Percentiles rank a stretch among this genome's conserved stretches.
phyloP scores from a whole-genome alignment of 805 yeast genomes.

The Zygosaccharomyces bisporus region DNA sequence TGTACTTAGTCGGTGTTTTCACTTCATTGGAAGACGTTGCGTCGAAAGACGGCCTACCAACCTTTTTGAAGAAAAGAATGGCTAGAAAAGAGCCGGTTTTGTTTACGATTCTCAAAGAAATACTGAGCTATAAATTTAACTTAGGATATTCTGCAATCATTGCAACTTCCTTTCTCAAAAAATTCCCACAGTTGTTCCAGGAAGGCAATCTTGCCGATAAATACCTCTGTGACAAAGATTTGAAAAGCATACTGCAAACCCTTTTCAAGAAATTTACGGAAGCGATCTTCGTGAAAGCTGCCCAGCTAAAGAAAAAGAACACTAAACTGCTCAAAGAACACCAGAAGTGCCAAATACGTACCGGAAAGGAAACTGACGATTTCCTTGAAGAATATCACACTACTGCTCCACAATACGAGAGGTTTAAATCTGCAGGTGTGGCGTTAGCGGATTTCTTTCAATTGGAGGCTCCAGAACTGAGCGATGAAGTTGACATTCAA shows the following conservation, averaged over 20 bases:
- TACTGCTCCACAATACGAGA: constrained; percentile 39
- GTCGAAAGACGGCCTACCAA: constrained; percentile 41
- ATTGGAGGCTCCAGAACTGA: constrained; percentile 38
- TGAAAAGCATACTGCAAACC: constrained; percentile 33
- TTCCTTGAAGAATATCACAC: constrained; percentile 37
- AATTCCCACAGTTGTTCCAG: constrained; percentile 40
- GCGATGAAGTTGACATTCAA: constrained; percentile 24
- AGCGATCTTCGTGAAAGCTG: constrained; percentile 40
- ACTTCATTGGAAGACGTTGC: constrained; percentile 43
- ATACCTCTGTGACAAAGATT: constrained; percentile 29
- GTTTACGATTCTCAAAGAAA: constrained; percentile 43
- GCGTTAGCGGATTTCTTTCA: constrained; percentile 43
- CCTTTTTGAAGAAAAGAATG: constrained; percentile 38
- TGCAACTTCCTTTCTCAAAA: constrained; percentile 48
- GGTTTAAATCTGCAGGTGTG: constrained; percentile 43
- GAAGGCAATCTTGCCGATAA: constrained; percentile 26
- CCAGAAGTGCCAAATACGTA: constrained; percentile 56
- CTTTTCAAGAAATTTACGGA: constrained; percentile 43
- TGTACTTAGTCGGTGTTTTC: constrained; percentile 55
- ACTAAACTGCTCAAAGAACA: constrained; percentile 39
- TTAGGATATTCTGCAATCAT: constrained; percentile 36
- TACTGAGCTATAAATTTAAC: constrained; percentile 40
- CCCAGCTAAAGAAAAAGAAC: constrained; percentile 37
- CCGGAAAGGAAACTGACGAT: constrained; percentile 53
- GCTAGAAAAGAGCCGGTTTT: constrained; percentile 40